Conservation (phyloP, 805 yeast species). For the Cyberlindnera sargentensis region DNA sequence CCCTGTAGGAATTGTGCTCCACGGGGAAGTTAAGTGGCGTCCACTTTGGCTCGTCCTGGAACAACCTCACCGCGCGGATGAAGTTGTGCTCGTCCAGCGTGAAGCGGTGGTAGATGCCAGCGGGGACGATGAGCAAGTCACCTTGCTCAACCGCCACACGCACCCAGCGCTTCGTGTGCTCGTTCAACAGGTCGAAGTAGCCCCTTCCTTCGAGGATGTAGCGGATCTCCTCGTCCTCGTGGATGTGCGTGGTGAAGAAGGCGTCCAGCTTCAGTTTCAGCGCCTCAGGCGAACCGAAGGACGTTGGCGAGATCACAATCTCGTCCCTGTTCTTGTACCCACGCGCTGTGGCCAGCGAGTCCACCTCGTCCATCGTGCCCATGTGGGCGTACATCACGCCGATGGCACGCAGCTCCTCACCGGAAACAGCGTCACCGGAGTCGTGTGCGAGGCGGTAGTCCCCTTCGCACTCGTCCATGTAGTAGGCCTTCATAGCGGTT, state of each 20-base stretch:
- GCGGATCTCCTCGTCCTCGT: slow-evolving; percentile 95
- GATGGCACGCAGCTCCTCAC: slow-evolving; percentile 41
- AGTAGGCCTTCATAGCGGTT: slow-evolving; percentile 36
- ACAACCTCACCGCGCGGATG: slow-evolving; percentile 74
- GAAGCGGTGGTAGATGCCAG: slow-evolving; percentile 92
- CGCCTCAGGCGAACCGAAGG: slow-evolving; percentile 59
- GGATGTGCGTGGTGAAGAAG: slow-evolving; percentile 82
- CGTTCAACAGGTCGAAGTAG: slow-evolving; percentile 77
- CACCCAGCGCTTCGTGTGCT: slow-evolving; percentile 57
- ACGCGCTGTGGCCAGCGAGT: slow-evolving; percentile 61
- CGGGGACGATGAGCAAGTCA: slow-evolving; percentile 72
- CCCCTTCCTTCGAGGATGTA: slow-evolving; percentile 88
- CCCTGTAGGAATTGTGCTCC: slow-evolving; percentile 39
- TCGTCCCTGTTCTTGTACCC: slow-evolving; percentile 75
- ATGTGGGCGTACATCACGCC: slow-evolving; percentile 66
- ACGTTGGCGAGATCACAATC: slow-evolving; percentile 49
- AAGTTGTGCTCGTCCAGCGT: slow-evolving; percentile 59
- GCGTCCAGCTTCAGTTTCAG: slow-evolving; percentile 57
- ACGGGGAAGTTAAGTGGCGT: slow-evolving; percentile 71
- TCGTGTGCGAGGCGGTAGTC: slow-evolving; percentile 68
- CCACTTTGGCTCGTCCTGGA: slow-evolving; percentile 97
- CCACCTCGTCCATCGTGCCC: slow-evolving; percentile 45
- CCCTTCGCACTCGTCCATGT: slow-evolving; percentile 55
- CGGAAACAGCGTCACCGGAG: slow-evolving; percentile 52
- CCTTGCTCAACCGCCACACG: slow-evolving; percentile 56